Base-by-base conservation (phyloP, 495 filamentous ascomycete genomes). In the Friedmanniomyces endolithicus region DNA sequence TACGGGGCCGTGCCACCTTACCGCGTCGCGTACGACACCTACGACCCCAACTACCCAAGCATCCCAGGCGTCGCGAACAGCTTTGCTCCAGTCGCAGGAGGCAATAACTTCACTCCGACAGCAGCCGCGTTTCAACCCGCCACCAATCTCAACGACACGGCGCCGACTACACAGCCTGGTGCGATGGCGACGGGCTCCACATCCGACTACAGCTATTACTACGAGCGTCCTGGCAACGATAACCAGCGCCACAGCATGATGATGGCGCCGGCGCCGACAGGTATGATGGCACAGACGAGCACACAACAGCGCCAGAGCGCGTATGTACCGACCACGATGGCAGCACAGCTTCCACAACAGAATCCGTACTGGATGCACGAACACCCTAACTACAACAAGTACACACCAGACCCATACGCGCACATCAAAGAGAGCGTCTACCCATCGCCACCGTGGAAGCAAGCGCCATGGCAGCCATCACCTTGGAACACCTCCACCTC, bases 1-100 rank as follows among this genome's bases (percentile, higher is more conserved):
- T 62, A 62, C 31, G 59, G 59, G 11, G 59, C 59, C 0, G 43
- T 62, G 17, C 55, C 55, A 7, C 59, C 59, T 1, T 62, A 62
- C 35, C 59, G 48, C 29, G 56, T 62, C 39, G 35, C 41, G 17
- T 60, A 52, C 43, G 58, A 56, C 19, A 50, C 59, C 4, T 61
- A 61, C 55, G 56, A 39, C 11, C 59, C 59, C 17, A 61, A 57
- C 47, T 57, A 61, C 47, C 54, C 54, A 11, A 41, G 48, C 48
- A 61, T 61, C 41, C 58, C 58, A 7, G 58, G 58, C 48, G 44
- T 61, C 2, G 3, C 53, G 14, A 61, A 61, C 50, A 61, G 54
- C 55, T 61, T 61, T 45, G 54, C 25, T 19, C 58, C 52, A 1
- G 49, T n/a, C n/a, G 41, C 49, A 24, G 7, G 19, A 34, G 27